Conservation (phyloP, 345 rosid genomes). For the Melastoma malabathricum region DNA sequence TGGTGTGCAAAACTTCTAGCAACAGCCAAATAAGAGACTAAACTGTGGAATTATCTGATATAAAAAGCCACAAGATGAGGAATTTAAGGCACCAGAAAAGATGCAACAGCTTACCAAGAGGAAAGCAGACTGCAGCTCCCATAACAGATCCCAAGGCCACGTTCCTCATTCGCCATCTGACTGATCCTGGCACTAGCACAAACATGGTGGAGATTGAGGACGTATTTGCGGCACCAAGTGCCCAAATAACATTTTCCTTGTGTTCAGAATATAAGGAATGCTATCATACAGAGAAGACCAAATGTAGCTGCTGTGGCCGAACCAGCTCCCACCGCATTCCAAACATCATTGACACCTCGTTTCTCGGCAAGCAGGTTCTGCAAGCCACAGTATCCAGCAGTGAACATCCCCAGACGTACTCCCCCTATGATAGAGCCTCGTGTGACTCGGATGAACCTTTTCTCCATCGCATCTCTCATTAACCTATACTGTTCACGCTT, state of each 20-base stretch:
- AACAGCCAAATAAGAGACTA: background rate
- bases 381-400: slow-evolving; percentile 65
- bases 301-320: slow-evolving; percentile 89
- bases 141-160: slow-evolving; percentile 65
- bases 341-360: slow-evolving; percentile 67
- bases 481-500: slow-evolving; percentile 74
- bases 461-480: slow-evolving; percentile 97
- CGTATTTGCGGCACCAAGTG: background rate
- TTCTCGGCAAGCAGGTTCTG: slow-evolving; percentile 76
- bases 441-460: slow-evolving; percentile 68
- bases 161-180: slow-evolving; percentile 71
- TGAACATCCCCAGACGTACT: slow-evolving; percentile 82
- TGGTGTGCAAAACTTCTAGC: background rate
- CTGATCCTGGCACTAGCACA: slow-evolving; percentile 71
- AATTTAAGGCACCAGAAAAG: background rate
- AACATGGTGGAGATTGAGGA: background rate
- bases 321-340: slow-evolving; percentile 79
- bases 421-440: slow-evolving; percentile 90
- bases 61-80: too few relatives aligned
- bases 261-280: background rate
- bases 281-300: slow-evolving; percentile 58
- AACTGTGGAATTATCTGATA: background rate
- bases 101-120: slow-evolving; percentile 41
- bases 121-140: slow-evolving; percentile 69
- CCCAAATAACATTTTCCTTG: background rate